phyloP scores from a whole-genome alignment of 257 asterid species.

The Solanum paucissectum region DNA sequence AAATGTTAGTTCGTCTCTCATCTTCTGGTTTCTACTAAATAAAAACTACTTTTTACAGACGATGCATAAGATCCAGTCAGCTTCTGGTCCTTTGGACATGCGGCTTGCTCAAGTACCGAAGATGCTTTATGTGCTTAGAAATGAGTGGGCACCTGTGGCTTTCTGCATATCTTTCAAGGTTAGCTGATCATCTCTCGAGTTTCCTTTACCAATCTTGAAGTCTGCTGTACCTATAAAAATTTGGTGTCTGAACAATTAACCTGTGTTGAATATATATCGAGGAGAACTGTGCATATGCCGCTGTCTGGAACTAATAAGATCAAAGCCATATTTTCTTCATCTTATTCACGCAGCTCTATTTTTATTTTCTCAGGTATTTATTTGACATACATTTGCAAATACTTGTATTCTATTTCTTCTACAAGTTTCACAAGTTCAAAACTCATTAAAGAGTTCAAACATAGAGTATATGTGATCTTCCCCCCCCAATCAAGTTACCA shows the following conservation, averaged over 20 bases:
- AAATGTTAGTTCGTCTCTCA: not conserved
- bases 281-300: not conserved
- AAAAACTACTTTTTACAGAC: constrained; percentile 24
- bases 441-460: too few relatives aligned
- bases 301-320: not conserved
- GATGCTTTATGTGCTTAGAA: constrained; percentile 81
- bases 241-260: not conserved
- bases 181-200: not conserved
- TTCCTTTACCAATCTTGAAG: not conserved
- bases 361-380: not conserved
- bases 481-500: too few relatives aligned
- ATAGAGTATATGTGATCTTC: too few relatives aligned
- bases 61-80: constrained; percentile 80
- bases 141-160: constrained; percentile 85
- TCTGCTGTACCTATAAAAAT: not conserved
- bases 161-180: constrained; percentile 97
- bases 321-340: not conserved
- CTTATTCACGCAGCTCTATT: not conserved
- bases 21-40: not conserved
- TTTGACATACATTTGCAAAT: not conserved
- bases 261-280: not conserved
- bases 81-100: constrained; percentile 87
- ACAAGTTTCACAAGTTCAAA: not conserved
- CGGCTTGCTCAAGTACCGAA: constrained; percentile 87
- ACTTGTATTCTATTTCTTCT: not conserved